These are phyloP conservation scores for Claviceps digitariae DNA, from an alignment of 2,329 filamentous ascomycete species.

Conservation along the genomic window DNA sequence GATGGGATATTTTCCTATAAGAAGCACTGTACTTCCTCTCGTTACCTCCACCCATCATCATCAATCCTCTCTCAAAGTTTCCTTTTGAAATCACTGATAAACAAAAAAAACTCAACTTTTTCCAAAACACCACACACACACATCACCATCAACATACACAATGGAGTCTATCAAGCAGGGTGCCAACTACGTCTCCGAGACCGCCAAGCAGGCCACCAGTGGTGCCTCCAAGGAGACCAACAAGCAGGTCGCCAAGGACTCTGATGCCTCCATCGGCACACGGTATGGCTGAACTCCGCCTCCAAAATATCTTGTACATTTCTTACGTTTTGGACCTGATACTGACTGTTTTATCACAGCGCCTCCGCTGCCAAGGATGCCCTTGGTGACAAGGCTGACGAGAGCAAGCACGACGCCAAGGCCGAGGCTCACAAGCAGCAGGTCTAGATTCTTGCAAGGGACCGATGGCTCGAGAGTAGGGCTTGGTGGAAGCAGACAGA, in stretches of 20 bases:
- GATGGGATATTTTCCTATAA: neutral
- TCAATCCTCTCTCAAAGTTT: neutral
- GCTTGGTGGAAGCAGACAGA: neutral
- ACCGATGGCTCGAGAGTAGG: neutral
- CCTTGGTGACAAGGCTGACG: constrained; percentile 30
- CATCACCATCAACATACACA: constrained; percentile 14
- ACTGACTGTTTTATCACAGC: constrained; percentile 14
- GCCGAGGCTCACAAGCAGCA: constrained; percentile 27
- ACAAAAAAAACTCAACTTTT: neutral
- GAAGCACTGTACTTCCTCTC: neutral
- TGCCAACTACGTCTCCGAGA: constrained; percentile 53
- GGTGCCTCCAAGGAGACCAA: constrained; percentile 54
- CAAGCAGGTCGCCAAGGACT: constrained; percentile 55
- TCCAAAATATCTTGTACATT: too few species aligned
- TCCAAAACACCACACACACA: constrained; percentile 7
- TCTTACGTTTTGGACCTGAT: neutral
- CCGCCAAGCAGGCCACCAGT: constrained; percentile 40
- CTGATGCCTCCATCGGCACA: constrained; percentile 35
- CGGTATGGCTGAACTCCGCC: constrained; percentile 28
- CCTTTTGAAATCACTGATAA: constrained; percentile 5
- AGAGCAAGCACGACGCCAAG: constrained; percentile 27
- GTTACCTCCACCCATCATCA: neutral
- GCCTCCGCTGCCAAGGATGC: constrained; percentile 36
- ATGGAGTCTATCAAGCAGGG: constrained; percentile 46
- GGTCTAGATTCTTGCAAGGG: constrained; percentile 16